Evolutionary conservation across 371 early-diverging fungal genomes (phyloP), one percentile per base, ranked within the genome.

Genomic region (Syncephalastrum sp.): DNA sequence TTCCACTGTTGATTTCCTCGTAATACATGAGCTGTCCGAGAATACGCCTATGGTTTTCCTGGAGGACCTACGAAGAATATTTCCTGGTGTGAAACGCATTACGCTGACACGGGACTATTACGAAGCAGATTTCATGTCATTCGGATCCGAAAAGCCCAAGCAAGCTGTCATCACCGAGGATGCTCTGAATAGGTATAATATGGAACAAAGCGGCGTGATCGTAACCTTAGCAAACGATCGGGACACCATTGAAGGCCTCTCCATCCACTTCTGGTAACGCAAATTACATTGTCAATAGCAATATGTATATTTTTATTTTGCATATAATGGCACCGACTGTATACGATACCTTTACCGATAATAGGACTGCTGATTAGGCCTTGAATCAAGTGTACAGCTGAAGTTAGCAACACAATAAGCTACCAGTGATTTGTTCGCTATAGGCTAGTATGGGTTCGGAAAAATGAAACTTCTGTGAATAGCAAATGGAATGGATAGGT

Each of bases 11-110:
- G 41, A 38, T 12, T 50, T 46, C 41, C 58, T 68, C 15, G 52
- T 50, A 3, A 24, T 68, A 15, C 59, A 60, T 48, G 56, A 56
- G 3, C 16, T 68, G 16, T 59, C 57, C 0, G 60, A 57, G 42
- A 54, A 62, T 29, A 67, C 60, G 3, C 63, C 63, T 7, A 56
- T 68, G 21, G 16, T 29, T 12, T 55, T 68, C 14, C 33, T 68
- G 21, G 52, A 55, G 5, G 54, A 57, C 14, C 33, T 68, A 12
- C 33, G 48, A 2, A 16, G 17, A 8, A n/a, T 53, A 10, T 68
- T 68, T 29, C 61, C 61, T 7, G n/a, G 42, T 7, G 41, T 59
- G 13, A 53, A 46, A 41, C 50, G 56, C 24, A 51, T 68, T 27
- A 58, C 56, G 3, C 50, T 67, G 33, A 54, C 58, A 1, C 61